phyloP scores from a whole-genome alignment of 2,329 filamentous ascomycete species.

The Pseudopithomyces chartarum region DNA sequence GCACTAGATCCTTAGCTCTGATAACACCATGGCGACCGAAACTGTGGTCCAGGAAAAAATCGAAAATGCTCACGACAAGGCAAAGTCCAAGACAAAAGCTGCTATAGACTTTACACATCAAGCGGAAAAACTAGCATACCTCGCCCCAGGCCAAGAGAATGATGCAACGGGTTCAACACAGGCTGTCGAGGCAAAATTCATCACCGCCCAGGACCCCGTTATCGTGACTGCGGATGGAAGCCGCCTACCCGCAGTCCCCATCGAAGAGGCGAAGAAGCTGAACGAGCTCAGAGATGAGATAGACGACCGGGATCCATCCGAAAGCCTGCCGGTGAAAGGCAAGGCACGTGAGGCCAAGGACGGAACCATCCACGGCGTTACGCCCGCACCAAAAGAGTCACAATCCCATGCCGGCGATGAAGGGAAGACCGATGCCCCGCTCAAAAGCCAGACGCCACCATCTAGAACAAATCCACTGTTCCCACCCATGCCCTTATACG shows the following conservation, averaged over 20 bases:
- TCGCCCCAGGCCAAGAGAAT: constrained; percentile 47
- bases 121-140: constrained; percentile 54
- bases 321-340: constrained; percentile 30
- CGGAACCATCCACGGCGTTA: constrained; percentile 47
- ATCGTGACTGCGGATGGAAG: constrained; percentile 71
- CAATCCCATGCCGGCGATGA: constrained; percentile 38
- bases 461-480: constrained; percentile 80
- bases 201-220: constrained; percentile 73
- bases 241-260: constrained; percentile 69
- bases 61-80: constrained; percentile 23
- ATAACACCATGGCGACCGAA: constrained; percentile 27
- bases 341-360: constrained; percentile 48
- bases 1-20: constrained; percentile 13
- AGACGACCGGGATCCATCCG: constrained; percentile 44
- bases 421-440: constrained; percentile 52
- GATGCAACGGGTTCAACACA: constrained; percentile 53
- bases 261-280: constrained; percentile 72
- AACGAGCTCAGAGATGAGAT: constrained; percentile 65
- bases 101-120: constrained; percentile 66
- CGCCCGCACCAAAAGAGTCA: constrained; percentile 18
- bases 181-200: constrained; percentile 64
- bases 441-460: constrained; percentile 58
- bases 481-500: constrained; percentile 81
- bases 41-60: constrained; percentile 28
- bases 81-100: constrained; percentile 38